Evolutionary conservation across 257 asterid species (phyloP).

Genomic region (Euphrasia confusa): DNA sequence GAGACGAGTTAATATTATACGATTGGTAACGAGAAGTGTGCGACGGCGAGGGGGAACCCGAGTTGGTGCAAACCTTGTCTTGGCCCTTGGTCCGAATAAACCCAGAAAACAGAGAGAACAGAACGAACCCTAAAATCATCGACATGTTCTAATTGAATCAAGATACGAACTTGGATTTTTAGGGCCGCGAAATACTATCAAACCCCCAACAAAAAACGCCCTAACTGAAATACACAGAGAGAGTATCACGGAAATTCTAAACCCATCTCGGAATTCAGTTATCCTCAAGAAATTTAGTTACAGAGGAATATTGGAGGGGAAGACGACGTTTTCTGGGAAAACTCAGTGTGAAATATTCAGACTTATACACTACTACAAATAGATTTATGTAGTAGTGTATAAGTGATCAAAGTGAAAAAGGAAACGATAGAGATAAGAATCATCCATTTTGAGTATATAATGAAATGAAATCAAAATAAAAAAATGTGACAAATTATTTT

Average conservation of each 20-base stretch:
- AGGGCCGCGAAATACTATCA: neutral
- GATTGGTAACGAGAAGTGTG: constrained; percentile 58
- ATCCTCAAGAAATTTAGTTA: neutral
- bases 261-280: neutral
- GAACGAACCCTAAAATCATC: constrained; percentile 13
- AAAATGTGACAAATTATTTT: no score
- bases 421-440: no score
- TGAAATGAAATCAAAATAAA: no score
- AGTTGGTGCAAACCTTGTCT: constrained; percentile 63
- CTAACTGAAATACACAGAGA: neutral
- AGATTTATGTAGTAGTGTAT: no score
- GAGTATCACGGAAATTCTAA: neutral
- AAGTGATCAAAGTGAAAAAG: no score
- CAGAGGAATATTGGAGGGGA: neutral
- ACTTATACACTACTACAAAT: no score
- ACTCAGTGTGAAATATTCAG: no score
- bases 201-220: neutral
- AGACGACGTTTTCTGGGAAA: no score
- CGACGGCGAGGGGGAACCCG: constrained; percentile 38
- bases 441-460: no score
- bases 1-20: constrained; percentile 36
- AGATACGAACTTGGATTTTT: no score
- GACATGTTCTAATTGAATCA: no score
- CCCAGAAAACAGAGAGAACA: constrained; percentile 34
- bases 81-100: constrained; percentile 30